Base-by-base conservation (phyloP, 2,329 filamentous ascomycete genomes). In the Coleophoma eucalyptorum region DNA sequence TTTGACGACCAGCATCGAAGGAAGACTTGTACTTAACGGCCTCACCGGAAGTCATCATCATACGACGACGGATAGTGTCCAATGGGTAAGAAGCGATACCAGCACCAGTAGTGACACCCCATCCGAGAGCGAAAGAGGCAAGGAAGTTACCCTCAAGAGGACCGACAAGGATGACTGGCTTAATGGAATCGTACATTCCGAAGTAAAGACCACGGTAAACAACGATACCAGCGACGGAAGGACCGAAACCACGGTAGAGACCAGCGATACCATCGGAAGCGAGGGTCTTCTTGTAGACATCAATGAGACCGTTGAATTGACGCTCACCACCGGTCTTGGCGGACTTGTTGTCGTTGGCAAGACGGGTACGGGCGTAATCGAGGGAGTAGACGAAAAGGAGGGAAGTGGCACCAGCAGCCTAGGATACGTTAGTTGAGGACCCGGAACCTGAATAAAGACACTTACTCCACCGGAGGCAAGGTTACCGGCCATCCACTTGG, bases 151-250 rank as follows among this genome's bases (percentile, higher is more conserved):
- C 92, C 80, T 91, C 85, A 68, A 99, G 90, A 75, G 73, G 59
- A 74, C 94, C 94, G 74, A 88, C 84, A 64, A 99, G 90, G 78
- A 97, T 76, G 72, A 97, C 90, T 68, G 94, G 94, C 91, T 99
- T 99, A 85, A 99, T 87, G 67, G 94, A 99, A 83, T 99, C 94
- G 91, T 99, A 99, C 89, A 99, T 89, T 75, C 94, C 94, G 89
- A 99, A 99, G 92, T 99, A 99, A 69, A 99, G 91, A 97, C 94
- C 94, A 90, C 94, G 94, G 90, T 99, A 99, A 81, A 99, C 94
- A 70, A 99, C 78, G 78, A 99, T 99, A 88, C 94, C 94, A 77
- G 89, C 84, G 72, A 99, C 94, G 71, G 94, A 99, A 76, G 95
- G 94, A 84, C 92, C 91, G 89, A 99, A 99, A 84, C 94, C 94